These are phyloP conservation scores for Aureobasidium lini DNA, from an alignment of 2,329 filamentous ascomycete genomes.

Conservation along the genomic window DNA sequence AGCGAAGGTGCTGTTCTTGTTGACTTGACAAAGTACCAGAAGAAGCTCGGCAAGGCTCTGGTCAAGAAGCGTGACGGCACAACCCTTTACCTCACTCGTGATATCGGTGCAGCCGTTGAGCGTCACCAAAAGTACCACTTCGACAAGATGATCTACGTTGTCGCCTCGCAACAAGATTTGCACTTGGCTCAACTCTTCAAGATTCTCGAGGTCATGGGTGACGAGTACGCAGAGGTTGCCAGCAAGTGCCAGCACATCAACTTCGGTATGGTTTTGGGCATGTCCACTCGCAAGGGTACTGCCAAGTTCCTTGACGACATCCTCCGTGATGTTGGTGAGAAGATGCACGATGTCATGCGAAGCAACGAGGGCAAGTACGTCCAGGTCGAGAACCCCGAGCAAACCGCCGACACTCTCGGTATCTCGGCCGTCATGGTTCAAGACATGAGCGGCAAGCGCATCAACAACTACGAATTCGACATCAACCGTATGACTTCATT, in stretches of 20 bases:
- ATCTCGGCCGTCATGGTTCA: constrained; percentile 97
- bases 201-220: constrained; percentile 54
- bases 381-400: constrained; percentile 76
- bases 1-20: constrained; percentile 61
- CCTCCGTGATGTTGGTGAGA: constrained; percentile 61
- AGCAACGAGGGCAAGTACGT: constrained; percentile 85
- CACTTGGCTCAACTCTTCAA: constrained; percentile 60
- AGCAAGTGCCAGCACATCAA: constrained; percentile 56
- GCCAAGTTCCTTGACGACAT: constrained; percentile 43
- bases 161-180: constrained; percentile 57
- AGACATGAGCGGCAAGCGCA: constrained; percentile 89
- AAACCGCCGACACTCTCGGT: constrained; percentile 78
- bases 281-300: constrained; percentile 55
- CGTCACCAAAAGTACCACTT: constrained; percentile 55
- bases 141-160: constrained; percentile 62
- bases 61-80: constrained; percentile 61
- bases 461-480: constrained; percentile 66
- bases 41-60: constrained; percentile 60
- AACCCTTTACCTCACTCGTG: constrained; percentile 60
- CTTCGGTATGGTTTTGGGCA: constrained; percentile 60
- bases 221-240: constrained; percentile 47
- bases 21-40: constrained; percentile 62
- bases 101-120: constrained; percentile 59
- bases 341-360: constrained; percentile 97
- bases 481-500: constrained; percentile 77